Evolutionary conservation across 768 basidiomycete genomes (phyloP).

Genomic region (Leucocoprinus leucothites): DNA sequence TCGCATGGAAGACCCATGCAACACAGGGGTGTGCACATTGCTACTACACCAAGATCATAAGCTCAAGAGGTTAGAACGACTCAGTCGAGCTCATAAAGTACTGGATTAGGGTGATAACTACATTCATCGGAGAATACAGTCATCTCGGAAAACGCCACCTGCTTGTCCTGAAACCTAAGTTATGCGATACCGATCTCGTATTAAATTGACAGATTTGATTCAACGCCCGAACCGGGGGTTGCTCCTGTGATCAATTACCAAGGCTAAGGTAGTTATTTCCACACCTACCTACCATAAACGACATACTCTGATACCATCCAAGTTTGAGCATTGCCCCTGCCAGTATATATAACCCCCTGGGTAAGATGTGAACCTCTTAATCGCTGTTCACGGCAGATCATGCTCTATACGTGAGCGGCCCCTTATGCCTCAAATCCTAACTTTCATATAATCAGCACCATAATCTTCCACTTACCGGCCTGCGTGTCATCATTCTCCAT

Average conservation of each 20-base stretch:
- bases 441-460: neutral
- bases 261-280: constrained; percentile 8
- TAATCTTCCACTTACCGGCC: neutral
- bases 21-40: neutral
- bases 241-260: constrained; percentile 4
- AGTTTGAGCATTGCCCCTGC: neutral
- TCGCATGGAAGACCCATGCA: too few species aligned
- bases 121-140: neutral
- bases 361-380: neutral
- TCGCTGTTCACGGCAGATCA: constrained; percentile 1
- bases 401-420: neutral
- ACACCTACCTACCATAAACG: constrained; percentile 8
- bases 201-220: neutral
- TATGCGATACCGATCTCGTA: neutral
- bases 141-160: neutral
- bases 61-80: neutral
- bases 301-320: neutral
- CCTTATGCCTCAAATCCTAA: constrained; percentile 3
- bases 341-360: constrained; percentile 4
- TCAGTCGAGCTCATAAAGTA: too few species aligned
- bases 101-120: too few species aligned
- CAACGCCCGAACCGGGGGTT: constrained; percentile 9
- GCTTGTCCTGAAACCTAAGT: neutral
- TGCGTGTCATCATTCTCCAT: constrained; percentile 7
- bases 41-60: neutral